A percentile compares a stretch with the other conserved stretches of the same genome.
Evolutionary conservation across 805 yeast species (phyloP).

Genomic region (Saturnispora hagleri): DNA sequence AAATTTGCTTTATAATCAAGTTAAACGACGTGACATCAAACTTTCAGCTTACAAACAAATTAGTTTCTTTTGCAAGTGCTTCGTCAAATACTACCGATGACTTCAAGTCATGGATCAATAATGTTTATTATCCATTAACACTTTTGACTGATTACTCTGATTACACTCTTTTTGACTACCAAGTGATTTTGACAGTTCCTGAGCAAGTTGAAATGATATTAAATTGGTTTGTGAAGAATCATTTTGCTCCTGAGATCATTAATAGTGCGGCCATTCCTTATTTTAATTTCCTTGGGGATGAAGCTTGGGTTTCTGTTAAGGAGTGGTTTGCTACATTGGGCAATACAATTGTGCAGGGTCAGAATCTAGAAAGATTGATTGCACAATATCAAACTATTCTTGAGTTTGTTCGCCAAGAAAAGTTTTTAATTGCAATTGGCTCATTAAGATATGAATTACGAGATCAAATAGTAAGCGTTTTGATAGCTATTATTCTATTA

Average conservation of each 20-base stretch:
- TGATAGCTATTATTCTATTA: slow-evolving; percentile 19
- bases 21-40: slow-evolving; percentile 14
- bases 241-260: slow-evolving; percentile 8
- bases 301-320: slow-evolving; percentile 16
- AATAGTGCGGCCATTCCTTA: slow-evolving; percentile 17
- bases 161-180: slow-evolving; percentile 17
- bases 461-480: slow-evolving; percentile 13
- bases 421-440: slow-evolving; percentile 11
- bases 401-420: slow-evolving; percentile 18
- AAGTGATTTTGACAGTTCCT: slow-evolving; percentile 7
- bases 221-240: slow-evolving; percentile 5
- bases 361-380: slow-evolving; percentile 7
- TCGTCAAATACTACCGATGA: slow-evolving; percentile 5
- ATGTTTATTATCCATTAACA: slow-evolving; percentile 19
- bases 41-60: slow-evolving; percentile 3
- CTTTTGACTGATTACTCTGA: slow-evolving; percentile 12
- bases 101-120: slow-evolving; percentile 17
- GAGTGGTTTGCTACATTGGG: slow-evolving; percentile 16
- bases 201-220: slow-evolving; percentile 19
- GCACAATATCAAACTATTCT: slow-evolving; percentile 12
- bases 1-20: slow-evolving; percentile 17
- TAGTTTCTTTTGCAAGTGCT: background rate
- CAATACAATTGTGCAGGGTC: slow-evolving; percentile 6
- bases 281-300: slow-evolving; percentile 8
- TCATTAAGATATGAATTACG: background rate